Evolutionary conservation across 176 grass and related monocot genomes (phyloP).

Genomic region (Tillandsia fasciculata): DNA sequence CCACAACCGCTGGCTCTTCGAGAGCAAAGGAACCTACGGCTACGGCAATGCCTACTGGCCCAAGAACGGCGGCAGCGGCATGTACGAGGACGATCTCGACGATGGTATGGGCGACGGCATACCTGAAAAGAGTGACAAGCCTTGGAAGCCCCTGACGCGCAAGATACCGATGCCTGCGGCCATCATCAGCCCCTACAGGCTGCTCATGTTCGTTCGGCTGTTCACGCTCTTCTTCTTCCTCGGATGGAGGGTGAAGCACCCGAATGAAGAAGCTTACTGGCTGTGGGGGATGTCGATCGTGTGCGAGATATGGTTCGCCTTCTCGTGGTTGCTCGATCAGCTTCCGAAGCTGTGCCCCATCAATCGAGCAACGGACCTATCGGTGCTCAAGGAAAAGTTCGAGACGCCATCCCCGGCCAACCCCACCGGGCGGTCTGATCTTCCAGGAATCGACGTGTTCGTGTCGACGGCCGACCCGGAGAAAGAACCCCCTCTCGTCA

Average conservation of each 20-base stretch:
- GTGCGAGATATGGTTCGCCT: slow-evolving; percentile 98
- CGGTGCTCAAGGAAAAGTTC: slow-evolving; percentile 84
- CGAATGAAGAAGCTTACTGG: slow-evolving; percentile 85
- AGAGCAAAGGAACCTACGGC: slow-evolving; percentile 88
- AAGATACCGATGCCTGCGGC: slow-evolving; percentile 72
- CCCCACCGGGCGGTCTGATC: slow-evolving; percentile 71
- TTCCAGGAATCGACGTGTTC: slow-evolving; percentile 83
- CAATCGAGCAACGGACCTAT: slow-evolving; percentile 68
- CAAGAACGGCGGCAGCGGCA: slow-evolving; percentile 27
- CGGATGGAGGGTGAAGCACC: slow-evolving; percentile 65
- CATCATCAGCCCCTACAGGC: slow-evolving; percentile 89
- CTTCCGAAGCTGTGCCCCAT: slow-evolving; percentile 87
- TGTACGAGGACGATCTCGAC: slow-evolving; percentile 49
- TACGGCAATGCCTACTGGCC: slow-evolving; percentile 82
- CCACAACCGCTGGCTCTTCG: slow-evolving; percentile 92
- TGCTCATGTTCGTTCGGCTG: slow-evolving; percentile 69
- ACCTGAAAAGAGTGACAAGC: slow-evolving; percentile 36
- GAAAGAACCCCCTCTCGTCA: slow-evolving; percentile 88
- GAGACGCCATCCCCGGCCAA: slow-evolving; percentile 59
- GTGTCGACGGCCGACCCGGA: slow-evolving; percentile 94
- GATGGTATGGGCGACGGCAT: slow-evolving; percentile 19
- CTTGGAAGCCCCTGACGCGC: slow-evolving; percentile 84
- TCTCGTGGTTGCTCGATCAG: slow-evolving; percentile 88
- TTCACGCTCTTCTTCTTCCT: slow-evolving; percentile 83
- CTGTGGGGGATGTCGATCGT: slow-evolving; percentile 97